Percentiles rank a stretch among this genome's conserved stretches.
phyloP scores from a whole-genome alignment of 495 filamentous ascomycete genomes.

The Aspergillus sparsus region DNA sequence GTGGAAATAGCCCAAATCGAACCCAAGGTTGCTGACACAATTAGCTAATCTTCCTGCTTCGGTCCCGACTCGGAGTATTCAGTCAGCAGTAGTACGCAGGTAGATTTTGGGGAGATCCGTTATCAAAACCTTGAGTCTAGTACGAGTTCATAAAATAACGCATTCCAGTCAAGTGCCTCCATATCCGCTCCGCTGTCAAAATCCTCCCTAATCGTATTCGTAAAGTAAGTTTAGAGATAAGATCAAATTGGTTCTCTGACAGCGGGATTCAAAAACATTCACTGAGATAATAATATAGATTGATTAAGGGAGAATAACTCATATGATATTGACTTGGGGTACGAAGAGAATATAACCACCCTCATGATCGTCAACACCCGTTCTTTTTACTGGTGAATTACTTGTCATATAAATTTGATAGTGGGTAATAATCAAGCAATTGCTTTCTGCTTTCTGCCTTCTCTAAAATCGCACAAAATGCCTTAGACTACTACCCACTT shows the following conservation, averaged over 20 bases:
- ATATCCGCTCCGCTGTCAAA: constrained; percentile 1
- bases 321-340: neutral
- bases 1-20: neutral
- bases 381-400: constrained; percentile 9
- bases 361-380: neutral
- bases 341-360: too few relatives aligned
- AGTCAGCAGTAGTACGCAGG: too few relatives aligned
- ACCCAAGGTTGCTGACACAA: neutral
- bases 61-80: neutral
- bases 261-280: neutral
- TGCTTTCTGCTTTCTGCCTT: constrained; percentile 5
- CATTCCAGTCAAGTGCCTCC: constrained; percentile 7
- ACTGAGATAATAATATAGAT: too few relatives aligned
- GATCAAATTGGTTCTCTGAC: neutral
- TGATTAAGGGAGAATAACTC: neutral
- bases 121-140: neutral
- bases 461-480: neutral
- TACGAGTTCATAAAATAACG: constrained; percentile 3
- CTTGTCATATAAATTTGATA: neutral
- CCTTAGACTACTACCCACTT: too few relatives aligned
- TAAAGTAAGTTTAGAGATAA: neutral
- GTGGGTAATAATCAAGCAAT: constrained; percentile 1
- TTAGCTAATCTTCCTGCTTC: neutral
- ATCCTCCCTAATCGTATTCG: neutral
- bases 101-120: neutral